Base-by-base conservation (phyloP, 2,329 filamentous ascomycete genomes). In the Tolypocladium paradoxum region DNA sequence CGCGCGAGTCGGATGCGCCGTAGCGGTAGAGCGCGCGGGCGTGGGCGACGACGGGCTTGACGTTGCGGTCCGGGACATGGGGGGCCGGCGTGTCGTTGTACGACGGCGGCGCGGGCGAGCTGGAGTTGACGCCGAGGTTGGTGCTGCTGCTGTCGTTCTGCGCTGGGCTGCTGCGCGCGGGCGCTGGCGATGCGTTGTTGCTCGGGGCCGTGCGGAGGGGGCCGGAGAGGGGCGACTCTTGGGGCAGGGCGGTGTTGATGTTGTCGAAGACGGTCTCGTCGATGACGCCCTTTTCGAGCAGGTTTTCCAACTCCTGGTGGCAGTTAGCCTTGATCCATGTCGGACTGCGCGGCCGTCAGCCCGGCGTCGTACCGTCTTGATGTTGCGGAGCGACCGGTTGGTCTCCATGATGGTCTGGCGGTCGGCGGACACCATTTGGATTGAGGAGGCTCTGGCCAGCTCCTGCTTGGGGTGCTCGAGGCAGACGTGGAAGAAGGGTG, bases 1-100 rank as follows among this genome's bases (percentile, higher is more conserved):
- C 92, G 55, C 90, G 89, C 4, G 84, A 79, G 66, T 96, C 91
- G 40, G 85, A 68, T 9, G 85, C 88, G 35, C 77, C 79, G 75
- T 96, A 97, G 57, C 81, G 79, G 75, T 96, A 97, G 49, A 96
- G 77, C 7, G 91, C 91, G 27, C 83, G 83, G 29, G 90, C 90
- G 60, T 87, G 78, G 53, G 83, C 83, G 55, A 96, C 76, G 45
- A 88, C 70, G 55, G 79, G 78, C 64, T 76, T 83, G 62, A 62
- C 64, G 52, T 60, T 59, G 68, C 60, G 75, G 70, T 47, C 70
- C 64, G 61, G 75, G 60, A 66, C 71, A 66, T 49, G 68, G 59
- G 61, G 73, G 55, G 65, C 71, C 55, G 70, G 70, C 1, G 76
- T 79, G 50, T 77, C 67, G 53, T 70, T 67, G 68, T 81, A 81